These are phyloP conservation scores for Pinus albicaulis DNA, from an alignment of 75 land plant species.

Conservation along the genomic window DNA sequence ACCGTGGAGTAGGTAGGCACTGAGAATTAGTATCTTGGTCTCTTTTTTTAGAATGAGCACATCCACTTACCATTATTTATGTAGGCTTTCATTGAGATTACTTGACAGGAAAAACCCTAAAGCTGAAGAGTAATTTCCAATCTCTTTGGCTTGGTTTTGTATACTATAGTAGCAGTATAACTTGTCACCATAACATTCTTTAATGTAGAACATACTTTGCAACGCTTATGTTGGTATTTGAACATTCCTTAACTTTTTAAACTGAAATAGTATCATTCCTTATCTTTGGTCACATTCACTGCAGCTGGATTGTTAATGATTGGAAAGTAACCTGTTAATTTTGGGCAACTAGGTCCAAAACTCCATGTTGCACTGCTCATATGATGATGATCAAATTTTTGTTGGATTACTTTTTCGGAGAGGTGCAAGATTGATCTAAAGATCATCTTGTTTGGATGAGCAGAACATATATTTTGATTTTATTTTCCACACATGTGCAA, in stretches of 20 bases:
- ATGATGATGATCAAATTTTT: too few relatives aligned
- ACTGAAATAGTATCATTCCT: not conserved
- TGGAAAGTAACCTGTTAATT: too few relatives aligned
- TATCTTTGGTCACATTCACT: not conserved
- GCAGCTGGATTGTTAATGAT: too few relatives aligned
- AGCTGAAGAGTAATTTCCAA: not conserved
- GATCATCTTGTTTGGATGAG: too few relatives aligned
- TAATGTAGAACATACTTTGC: not conserved
- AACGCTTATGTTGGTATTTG: not conserved
- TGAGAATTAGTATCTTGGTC: not conserved
- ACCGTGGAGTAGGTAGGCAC: conserved; percentile 82
- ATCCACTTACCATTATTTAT: not conserved
- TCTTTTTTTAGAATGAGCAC: not conserved
- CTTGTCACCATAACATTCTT: not conserved
- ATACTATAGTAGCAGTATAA: not conserved
- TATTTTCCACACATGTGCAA: too few relatives aligned
- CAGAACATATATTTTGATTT: too few relatives aligned
- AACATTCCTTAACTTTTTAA: not conserved
- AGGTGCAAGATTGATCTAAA: too few relatives aligned
- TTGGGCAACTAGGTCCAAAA: too few relatives aligned
- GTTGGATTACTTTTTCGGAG: too few relatives aligned
- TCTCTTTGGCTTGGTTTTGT: not conserved
- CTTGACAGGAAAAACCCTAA: not conserved
- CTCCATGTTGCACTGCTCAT: too few relatives aligned
- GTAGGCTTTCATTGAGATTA: not conserved